Evolutionary conservation across 169 alveolate genomes (phyloP), one percentile per base, ranked within the genome.

Genomic region (Plasmodium berghei): DNA sequence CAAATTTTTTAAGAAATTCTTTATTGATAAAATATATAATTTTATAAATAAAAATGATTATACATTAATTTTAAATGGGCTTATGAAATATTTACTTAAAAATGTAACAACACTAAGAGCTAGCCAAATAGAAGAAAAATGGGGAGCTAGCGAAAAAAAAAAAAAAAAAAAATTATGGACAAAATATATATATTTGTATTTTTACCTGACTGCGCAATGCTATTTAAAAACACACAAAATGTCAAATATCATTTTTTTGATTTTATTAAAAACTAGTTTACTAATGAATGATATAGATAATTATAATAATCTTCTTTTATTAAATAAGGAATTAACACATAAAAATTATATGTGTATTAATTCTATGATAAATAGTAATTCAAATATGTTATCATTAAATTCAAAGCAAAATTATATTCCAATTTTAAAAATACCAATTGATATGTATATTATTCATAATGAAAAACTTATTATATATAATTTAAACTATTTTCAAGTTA

Each of bases 31-130:
- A 52, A 71, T 72, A 46, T 71, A 86, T 63, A 70, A 59, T 12
- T 22, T 28, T 14, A 22, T 86, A 26, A 56, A 56, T 46, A 26
- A 86, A 48, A 61, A 70, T 46, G 91, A 86, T 9, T 86, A 86
- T 55, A 86, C 87, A 22, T 73, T 69, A 59, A 69, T 86, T 59
- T 86, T 86, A 59, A 45, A 86, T 59, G 28, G 49, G 3, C 18
- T 86, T 49, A 86, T 86, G 91, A 86, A 58, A 14, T 45, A 86
- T 66, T 49, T 86, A n/a, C n/a, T 48, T 45, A 69, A 86, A 62
- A 59, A 86, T 16, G 45, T 34, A 48, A 59, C 58, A 1, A 46
- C 70, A 48, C 14, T 62, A 1, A 12, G 48, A 52, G 9, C 45
- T 49, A 24, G 46, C 42, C 24, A 52, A 14, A 52, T 52, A 14